Base-by-base conservation (phyloP, 345 rosid species). In the Limnanthes douglasii region DNA sequence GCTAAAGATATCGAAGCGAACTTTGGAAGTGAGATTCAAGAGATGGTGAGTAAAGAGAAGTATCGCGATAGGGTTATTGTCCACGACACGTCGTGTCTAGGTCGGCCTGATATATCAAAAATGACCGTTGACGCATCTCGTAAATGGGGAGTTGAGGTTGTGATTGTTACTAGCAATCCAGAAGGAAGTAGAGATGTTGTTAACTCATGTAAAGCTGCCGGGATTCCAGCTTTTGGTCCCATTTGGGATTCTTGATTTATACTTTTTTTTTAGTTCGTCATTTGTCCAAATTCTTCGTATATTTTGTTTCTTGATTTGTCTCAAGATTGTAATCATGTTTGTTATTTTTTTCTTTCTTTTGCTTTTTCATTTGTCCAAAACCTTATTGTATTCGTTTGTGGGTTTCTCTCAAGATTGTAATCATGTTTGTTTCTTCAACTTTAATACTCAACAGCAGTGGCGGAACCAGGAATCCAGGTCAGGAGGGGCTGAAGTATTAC, bases 91-190 rank as follows among this genome's bases (percentile, higher is more conserved):
- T 69, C 83, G 0, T 24, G 72, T 32, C 17, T 55, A 7, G 96
- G 84, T 17, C 59, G 94, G 37, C 96, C 86, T 0, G 70, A 77
- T 8, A 78, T 78, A 48, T 64, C 94, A 1, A 39, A 72, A 48
- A 61, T 72, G 86, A 81, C 71, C 8, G 59, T 80, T 3, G 73
- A 72, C 16, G 48, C 69, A 3, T 85, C 96, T 1, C 73, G 58
- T 39, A 65, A 41, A 48, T 80, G 74, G 73, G 65, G 72, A 11
- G 78, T 80, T 15, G 68, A 85, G 46, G 90, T 73, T 1, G 93
- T 77, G 21, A 58, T 86, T 18, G 90, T 81, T n/a, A 77, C 94
- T 4, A 81, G 92, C 51, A 81, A 86, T 46, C 96, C 96, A 8
- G 71, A 74, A 61, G 86, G 96, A 45, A 77, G 94, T 53, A 60